These are phyloP conservation scores for Alternaria hordeiaustralica DNA, from an alignment of 2,329 filamentous ascomycete species.

Conservation along the genomic window DNA sequence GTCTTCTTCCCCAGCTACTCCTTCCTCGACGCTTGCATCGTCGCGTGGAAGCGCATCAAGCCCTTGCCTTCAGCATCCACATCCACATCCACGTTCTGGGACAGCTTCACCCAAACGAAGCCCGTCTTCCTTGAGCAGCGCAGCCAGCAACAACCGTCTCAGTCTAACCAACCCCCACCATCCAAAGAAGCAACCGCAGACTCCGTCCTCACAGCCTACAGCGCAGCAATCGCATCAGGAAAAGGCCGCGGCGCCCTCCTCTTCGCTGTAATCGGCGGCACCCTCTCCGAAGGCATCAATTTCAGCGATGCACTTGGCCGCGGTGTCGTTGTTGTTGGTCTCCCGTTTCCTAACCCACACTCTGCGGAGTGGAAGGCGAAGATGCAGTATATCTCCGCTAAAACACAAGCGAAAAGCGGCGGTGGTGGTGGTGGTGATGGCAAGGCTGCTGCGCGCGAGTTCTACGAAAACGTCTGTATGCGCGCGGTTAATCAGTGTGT, in stretches of 20 bases:
- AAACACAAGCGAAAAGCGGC: constrained; percentile 45
- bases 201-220: constrained; percentile 76
- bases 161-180: constrained; percentile 63
- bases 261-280: constrained; percentile 90
- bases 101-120: constrained; percentile 65
- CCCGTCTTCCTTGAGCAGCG: constrained; percentile 51
- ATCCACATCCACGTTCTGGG: constrained; percentile 55
- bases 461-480: constrained; percentile 96
- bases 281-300: constrained; percentile 97
- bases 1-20: constrained; percentile 96
- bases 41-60: constrained; percentile 49
- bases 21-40: constrained; percentile 76
- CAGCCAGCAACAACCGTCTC: constrained; percentile 57
- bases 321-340: constrained; percentile 86
- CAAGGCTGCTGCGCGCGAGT: constrained; percentile 68
- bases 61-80: neutral
- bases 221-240: constrained; percentile 63
- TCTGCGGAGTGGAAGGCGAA: constrained; percentile 93
- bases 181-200: constrained; percentile 64
- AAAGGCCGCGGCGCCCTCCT: constrained; percentile 74
- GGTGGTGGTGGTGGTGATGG: constrained; percentile 51
- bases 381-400: constrained; percentile 81
- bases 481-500: constrained; percentile 96
- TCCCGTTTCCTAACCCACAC: constrained; percentile 90
- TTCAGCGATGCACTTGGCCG: constrained; percentile 91